Evolutionary conservation across 2,329 filamentous ascomycete species (phyloP).

Genomic region (Monosporascus sp.): DNA sequence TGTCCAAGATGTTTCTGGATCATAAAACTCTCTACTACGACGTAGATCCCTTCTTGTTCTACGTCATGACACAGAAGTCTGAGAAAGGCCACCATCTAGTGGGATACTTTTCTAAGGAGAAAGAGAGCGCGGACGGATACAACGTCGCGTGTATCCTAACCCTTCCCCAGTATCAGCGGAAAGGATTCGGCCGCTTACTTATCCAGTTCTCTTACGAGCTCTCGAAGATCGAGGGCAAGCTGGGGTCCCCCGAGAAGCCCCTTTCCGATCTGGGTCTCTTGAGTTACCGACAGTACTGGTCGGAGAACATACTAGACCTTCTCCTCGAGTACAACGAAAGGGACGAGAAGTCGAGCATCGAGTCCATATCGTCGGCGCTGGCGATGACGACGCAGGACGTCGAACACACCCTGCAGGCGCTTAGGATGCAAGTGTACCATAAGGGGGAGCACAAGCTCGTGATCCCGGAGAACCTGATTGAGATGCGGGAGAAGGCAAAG

Average conservation of each 20-base stretch:
- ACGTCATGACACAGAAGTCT: slow-evolving; percentile 89
- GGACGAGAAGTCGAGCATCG: slow-evolving; percentile 73
- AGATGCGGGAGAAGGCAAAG: slow-evolving; percentile 75
- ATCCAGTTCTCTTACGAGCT: slow-evolving; percentile 98
- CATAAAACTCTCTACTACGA: slow-evolving; percentile 99
- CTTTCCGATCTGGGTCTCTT: slow-evolving; percentile 88
- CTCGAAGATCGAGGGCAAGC: slow-evolving; percentile 88
- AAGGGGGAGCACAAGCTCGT: slow-evolving; percentile 97
- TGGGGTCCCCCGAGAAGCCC: slow-evolving; percentile 94
- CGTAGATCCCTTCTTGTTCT: slow-evolving; percentile 98
- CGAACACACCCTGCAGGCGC: slow-evolving; percentile 85
- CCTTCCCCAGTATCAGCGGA: slow-evolving; percentile 90
- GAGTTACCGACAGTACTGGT: slow-evolving; percentile 96
- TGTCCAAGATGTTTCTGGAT: slow-evolving; percentile 91
- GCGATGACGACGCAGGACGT: slow-evolving; percentile 98
- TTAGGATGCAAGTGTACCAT: slow-evolving; percentile 93
- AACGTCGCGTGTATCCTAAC: slow-evolving; percentile 98
- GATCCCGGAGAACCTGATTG: slow-evolving; percentile 75
- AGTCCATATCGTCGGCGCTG: slow-evolving; percentile 70
- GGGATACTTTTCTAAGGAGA: slow-evolving; percentile 99
- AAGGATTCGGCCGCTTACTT: slow-evolving; percentile 85
- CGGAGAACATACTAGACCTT: slow-evolving; percentile 85
- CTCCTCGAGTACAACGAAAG: slow-evolving; percentile 67
- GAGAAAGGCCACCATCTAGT: slow-evolving; percentile 90
- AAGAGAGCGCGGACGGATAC: slow-evolving; percentile 93